phyloP scores from a whole-genome alignment of 768 basidiomycete genomes.

The Cyclocybe aegerita region DNA sequence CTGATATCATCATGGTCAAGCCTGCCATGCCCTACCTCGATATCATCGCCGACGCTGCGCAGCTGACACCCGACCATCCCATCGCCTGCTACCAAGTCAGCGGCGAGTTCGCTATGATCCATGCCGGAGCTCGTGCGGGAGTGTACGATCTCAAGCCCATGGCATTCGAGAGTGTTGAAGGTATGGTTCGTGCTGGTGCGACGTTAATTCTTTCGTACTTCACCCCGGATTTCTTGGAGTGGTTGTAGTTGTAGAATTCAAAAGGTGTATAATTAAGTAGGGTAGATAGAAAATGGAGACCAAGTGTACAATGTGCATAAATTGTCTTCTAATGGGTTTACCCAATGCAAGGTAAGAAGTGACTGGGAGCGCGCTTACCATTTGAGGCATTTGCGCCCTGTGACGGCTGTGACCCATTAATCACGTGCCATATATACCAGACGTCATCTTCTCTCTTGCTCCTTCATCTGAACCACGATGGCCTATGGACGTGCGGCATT shows the following conservation, averaged over 20 bases:
- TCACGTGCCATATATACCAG: not conserved
- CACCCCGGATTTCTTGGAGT: conserved; percentile 93
- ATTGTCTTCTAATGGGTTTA: no score
- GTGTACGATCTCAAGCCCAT: conserved; percentile 90
- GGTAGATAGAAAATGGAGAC: no score
- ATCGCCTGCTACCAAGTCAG: conserved; percentile 98
- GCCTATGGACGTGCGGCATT: conserved; percentile 19
- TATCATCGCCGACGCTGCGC: conserved; percentile 85
- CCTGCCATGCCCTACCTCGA: conserved; percentile 96
- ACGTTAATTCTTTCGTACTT: conserved; percentile 94
- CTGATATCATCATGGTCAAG: conserved; percentile 99
- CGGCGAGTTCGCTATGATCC: conserved; percentile 97
- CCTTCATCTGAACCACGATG: conserved; percentile 4
- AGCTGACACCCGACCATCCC: conserved; percentile 82
- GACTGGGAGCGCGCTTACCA: no score
- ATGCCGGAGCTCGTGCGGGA: conserved; percentile 89
- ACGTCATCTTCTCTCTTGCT: not conserved
- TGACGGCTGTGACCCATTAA: not conserved
- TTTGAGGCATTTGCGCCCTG: no score
- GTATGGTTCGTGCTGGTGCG: conserved; percentile 93
- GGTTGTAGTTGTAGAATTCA: conserved; percentile 42
- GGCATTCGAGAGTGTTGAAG: conserved; percentile 92
- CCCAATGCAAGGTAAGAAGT: no score
- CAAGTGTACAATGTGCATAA: no score
- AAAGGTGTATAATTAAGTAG: not conserved